Evolutionary conservation across 257 asterid species (phyloP), one percentile per base, ranked within the genome.

Genomic region (Leonotis leonurus): DNA sequence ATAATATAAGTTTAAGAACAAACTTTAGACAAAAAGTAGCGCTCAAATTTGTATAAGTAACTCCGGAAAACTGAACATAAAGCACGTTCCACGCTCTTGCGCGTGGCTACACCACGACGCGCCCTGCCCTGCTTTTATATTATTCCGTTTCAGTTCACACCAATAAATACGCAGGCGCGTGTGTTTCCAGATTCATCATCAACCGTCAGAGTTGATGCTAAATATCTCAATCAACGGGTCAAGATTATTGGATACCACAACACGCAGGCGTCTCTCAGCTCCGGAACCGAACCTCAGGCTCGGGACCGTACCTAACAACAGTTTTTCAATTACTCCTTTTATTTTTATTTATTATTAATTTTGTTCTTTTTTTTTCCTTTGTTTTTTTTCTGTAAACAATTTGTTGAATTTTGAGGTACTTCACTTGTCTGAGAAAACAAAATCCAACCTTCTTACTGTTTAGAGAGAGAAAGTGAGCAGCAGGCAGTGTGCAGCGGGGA

Each of bases 401-500:
- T 56, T 37, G 58, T 68, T 27, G 73, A 63, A 71, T 77, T 67
- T 69, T 72, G 71, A 59, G 57, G 72, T 68, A 61, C n/a, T n/a
- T n/a, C n/a, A n/a, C 13, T 20, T 40, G 82, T 74, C 75, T 75
- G 73, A 66, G 49, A 53, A 68, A 32, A 45, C 70, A 54, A 45
- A 73, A 71, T 40, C 69, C 53, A 57, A 37, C 62, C n/a, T n/a
- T n/a, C n/a, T n/a, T 72, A 58, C 69, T 70, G 35, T 71, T 76
- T 65, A 80, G 83, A 77, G 82, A 79, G 86, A 80, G 87, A 74
- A 65, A 63, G 67, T 36, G 35, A 70, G 70, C 67, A 62, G 70
- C 56, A 30, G 74, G 49, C 54, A 61, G 56, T 14, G 56, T 44
- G 68, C 62, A 33, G 39, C 37, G 55, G 33, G 58, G 65, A 60